Evolutionary conservation across 1,284 basidiomycete species (phyloP).

Genomic region (Boletus holoroseus): DNA sequence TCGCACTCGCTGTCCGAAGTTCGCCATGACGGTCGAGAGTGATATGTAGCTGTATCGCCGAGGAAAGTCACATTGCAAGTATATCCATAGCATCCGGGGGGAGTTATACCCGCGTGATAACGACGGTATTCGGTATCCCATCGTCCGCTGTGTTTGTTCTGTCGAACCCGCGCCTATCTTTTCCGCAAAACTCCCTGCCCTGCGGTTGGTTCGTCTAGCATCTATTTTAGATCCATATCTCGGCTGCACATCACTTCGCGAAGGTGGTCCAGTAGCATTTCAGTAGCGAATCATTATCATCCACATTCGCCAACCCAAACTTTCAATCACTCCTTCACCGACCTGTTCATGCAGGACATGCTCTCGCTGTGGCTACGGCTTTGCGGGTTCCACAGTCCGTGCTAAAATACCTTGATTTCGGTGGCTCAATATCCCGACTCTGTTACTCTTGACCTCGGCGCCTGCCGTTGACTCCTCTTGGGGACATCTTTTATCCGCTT

Average conservation of each 20-base stretch:
- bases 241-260: constrained; percentile 26
- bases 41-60: constrained; percentile 26
- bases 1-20: constrained; percentile 32
- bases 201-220: constrained; percentile 14
- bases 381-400: neutral
- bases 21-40: constrained; percentile 21
- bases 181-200: constrained; percentile 11
- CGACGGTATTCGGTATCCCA: constrained; percentile 18
- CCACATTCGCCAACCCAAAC: constrained; percentile 11
- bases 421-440: constrained; percentile 1
- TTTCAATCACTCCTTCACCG: neutral
- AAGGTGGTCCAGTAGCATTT: constrained; percentile 13
- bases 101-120: constrained; percentile 20
- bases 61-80: constrained; percentile 21
- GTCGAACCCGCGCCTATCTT: constrained; percentile 12
- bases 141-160: constrained; percentile 22
- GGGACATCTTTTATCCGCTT: constrained; percentile 20
- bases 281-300: constrained; percentile 15
- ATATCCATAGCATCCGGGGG: constrained; percentile 19
- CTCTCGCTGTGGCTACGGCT: neutral
- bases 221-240: constrained; percentile 22
- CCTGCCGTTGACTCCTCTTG: constrained; percentile 14
- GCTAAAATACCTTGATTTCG: constrained; percentile 7
- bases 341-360: constrained; percentile 2
- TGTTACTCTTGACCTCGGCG: constrained; percentile 14